Percentiles rank a stretch among this genome's conserved stretches.
These are phyloP conservation scores for Diaporthe longicolla DNA, from an alignment of 2,329 filamentous ascomycete species.

Conservation along the genomic window DNA sequence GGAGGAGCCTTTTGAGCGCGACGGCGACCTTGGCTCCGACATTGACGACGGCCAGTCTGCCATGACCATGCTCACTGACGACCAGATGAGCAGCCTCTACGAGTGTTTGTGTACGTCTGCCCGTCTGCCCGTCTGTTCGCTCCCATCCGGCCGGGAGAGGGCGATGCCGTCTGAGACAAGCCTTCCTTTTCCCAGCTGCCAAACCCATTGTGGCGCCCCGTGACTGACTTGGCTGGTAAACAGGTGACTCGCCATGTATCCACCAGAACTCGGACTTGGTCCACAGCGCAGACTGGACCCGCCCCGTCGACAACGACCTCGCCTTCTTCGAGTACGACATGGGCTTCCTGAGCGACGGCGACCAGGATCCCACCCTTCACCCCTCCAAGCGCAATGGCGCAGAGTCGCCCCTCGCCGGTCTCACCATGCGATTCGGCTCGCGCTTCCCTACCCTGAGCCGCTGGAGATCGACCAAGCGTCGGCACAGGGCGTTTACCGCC, in stretches of 20 bases:
- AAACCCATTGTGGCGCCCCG: not conserved
- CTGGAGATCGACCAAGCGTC: conserved; percentile 63
- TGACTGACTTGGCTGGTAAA: conserved; percentile 30
- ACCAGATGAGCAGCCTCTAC: conserved; percentile 64
- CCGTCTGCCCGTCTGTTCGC: not conserved
- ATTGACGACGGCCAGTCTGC: conserved; percentile 63
- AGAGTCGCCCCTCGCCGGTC: conserved; percentile 72
- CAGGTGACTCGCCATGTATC: conserved; percentile 74
- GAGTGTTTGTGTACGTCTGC: conserved; percentile 81
- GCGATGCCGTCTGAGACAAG: not conserved
- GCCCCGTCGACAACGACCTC: conserved; percentile 59
- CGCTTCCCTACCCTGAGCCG: conserved; percentile 68
- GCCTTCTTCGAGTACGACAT: conserved; percentile 70
- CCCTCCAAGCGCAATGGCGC: conserved; percentile 63
- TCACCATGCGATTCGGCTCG: conserved; percentile 76
- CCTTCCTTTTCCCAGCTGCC: not conserved
- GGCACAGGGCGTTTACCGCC: conserved; percentile 67
- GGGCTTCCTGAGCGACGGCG: conserved; percentile 76
- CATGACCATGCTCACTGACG: conserved; percentile 63
- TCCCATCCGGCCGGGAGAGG: not conserved
- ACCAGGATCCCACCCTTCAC: conserved; percentile 61
- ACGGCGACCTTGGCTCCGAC: conserved; percentile 53
- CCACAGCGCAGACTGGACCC: conserved; percentile 55
- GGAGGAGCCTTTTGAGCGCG: conserved; percentile 83
- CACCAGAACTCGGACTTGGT: conserved; percentile 64